Conservation (phyloP, 495 filamentous ascomycete genomes). For the Aspergillus indologenus region DNA sequence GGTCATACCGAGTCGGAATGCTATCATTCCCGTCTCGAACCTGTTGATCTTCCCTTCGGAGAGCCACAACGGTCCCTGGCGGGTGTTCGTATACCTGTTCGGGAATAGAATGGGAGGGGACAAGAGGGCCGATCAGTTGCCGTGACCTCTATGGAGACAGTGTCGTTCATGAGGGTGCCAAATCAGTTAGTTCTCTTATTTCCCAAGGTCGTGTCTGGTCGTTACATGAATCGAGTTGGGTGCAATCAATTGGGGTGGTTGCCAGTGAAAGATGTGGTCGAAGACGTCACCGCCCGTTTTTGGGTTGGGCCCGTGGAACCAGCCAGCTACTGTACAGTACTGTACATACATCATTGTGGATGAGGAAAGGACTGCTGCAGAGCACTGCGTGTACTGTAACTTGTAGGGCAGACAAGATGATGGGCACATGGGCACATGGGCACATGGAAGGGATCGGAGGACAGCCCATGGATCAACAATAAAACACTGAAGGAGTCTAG, state of each 20-base stretch:
- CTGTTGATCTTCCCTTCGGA: slow-evolving; percentile 2
- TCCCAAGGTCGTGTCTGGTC: background rate
- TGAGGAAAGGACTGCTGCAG: background rate
- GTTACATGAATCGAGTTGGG: background rate
- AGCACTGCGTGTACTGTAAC: background rate
- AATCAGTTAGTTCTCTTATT: background rate
- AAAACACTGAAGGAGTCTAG: background rate
- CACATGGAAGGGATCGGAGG: too few species aligned
- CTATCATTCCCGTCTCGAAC: background rate
- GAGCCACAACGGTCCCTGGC: slow-evolving; percentile 3
- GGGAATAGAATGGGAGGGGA: background rate
- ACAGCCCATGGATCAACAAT: too few species aligned
- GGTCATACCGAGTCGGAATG: slow-evolving; percentile 2
- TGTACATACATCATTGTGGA: background rate
- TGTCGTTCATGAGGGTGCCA: background rate
- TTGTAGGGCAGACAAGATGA: background rate
- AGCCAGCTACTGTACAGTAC: too few species aligned
- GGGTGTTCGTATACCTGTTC: slow-evolving; percentile 8
- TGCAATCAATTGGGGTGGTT: slow-evolving; percentile 1
- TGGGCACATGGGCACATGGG: too few species aligned
- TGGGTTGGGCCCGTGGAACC: background rate
- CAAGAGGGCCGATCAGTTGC: background rate
- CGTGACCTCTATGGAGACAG: background rate
- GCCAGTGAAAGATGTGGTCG: slow-evolving; percentile 10
- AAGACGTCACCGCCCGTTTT: slow-evolving; percentile 29